Evolutionary conservation across 2,329 filamentous ascomycete genomes (phyloP).

Genomic region (Aureobasidium pullulans): DNA sequence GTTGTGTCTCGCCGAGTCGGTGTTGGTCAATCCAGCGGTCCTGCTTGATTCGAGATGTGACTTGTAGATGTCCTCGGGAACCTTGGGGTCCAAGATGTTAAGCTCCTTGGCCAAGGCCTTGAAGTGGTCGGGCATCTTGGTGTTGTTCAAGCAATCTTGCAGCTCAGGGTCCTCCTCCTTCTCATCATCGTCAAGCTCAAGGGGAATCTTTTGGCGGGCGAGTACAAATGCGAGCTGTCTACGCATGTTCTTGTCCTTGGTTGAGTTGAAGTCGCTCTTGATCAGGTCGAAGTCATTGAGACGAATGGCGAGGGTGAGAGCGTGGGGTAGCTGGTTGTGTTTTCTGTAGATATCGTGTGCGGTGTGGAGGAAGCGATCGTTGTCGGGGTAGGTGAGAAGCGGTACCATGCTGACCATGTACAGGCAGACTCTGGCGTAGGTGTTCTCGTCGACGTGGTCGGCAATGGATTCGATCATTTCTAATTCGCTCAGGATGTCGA

Average conservation of each 20-base stretch:
- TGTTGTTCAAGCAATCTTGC: slow-evolving; percentile 78
- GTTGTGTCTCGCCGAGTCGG: slow-evolving; percentile 93
- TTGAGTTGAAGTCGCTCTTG: slow-evolving; percentile 69
- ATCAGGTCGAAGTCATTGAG: slow-evolving; percentile 79
- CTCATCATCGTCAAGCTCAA: slow-evolving; percentile 59
- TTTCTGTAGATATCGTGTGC: slow-evolving; percentile 90
- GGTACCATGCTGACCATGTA: slow-evolving; percentile 99
- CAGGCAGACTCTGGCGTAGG: slow-evolving; percentile 83
- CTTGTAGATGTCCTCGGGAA: slow-evolving; percentile 98
- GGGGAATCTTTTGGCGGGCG: slow-evolving; percentile 79
- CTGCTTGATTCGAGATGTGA: slow-evolving; percentile 94
- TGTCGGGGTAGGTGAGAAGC: slow-evolving; percentile 92
- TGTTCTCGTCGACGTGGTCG: slow-evolving; percentile 86
- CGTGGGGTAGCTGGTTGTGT: slow-evolving; percentile 88
- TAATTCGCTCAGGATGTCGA: slow-evolving; percentile 92
- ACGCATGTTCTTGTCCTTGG: slow-evolving; percentile 72
- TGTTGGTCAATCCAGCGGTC: slow-evolving; percentile 85
- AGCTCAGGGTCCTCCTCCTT: slow-evolving; percentile 65
- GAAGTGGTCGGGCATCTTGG: slow-evolving; percentile 83
- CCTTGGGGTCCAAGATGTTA: slow-evolving; percentile 93
- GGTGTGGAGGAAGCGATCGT: slow-evolving; percentile 87
- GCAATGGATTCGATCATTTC: slow-evolving; percentile 93
- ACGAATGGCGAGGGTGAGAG: slow-evolving; percentile 87
- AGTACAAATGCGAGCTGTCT: slow-evolving; percentile 93
- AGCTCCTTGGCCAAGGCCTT: slow-evolving; percentile 90